Evolutionary conservation across 257 asterid species (phyloP), one percentile per base, ranked within the genome.

Genomic region (Ophiorrhiza pumila): DNA sequence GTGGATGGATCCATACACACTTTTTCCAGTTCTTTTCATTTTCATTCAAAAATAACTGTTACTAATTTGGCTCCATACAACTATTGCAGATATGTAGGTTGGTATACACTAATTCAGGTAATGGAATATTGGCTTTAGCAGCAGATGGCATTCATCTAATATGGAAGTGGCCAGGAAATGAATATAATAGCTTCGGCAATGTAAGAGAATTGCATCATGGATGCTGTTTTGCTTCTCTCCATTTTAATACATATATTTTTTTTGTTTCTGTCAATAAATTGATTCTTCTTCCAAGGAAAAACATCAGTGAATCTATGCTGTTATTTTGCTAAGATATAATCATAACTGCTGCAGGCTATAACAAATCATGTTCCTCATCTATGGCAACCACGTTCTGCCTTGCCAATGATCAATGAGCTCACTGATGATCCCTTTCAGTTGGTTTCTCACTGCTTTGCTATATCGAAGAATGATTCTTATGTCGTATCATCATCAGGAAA

Each of bases 71-170:
- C 29, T 65, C n/a, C n/a, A n/a, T 78, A 39, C 71, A 65, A 74
- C 76, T 77, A 69, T 78, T 84, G 73, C 91, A 91, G 92, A 84
- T 91, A 53, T 83, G 87, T 77, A 83, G 90, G 85, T 76, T 89
- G 86, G 67, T 72, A 13, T 91, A 89, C 82, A 85, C 92, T 65
- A 80, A 80, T 68, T 71, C 96, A 20, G 96, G 97, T 63, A 83
- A 86, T 62, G 86, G 74, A 53, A 75, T 87, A 66, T 75, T 91
- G 74, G 90, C 93, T 43, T 79, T 91, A 69, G 87, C 85, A 71
- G 87, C 77, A 79, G 83, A 86, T 50, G 96, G 96, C 39, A 74
- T 82, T 66, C 90, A 87, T 87, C 77, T 83, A 20, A 71, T 83
- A 1, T 89, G 97, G 96, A 86, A 66, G 83, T 91, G 96, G 97